Evolutionary conservation across 305 asterid genomes (phyloP), one percentile per base, ranked within the genome.

Genomic region (Solanum chacoense): DNA sequence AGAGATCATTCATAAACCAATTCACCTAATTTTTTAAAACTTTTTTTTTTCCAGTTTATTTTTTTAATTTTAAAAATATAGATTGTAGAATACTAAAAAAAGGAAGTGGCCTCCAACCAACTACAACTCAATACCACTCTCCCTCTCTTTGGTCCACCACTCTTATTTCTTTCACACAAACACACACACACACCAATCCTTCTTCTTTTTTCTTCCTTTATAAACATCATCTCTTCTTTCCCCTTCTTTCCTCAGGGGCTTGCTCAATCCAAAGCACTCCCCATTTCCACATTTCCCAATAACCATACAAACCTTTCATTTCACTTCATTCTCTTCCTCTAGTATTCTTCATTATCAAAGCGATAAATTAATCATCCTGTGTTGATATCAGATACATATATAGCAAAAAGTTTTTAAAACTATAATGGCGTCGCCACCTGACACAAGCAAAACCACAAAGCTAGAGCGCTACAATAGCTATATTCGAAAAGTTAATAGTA

Each of bases 381-480:
- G 36, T 36, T 36, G 26, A 59, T 59, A 59, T 59, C n/a, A 18
- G 0, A 55, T 0, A 55, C 5, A 8, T 20, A 2, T 75, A 75
- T 77, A 75, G 4, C 42, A 3, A 35, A 20, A 29, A 42, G 11
- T 77, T 9, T 18, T 55, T 5, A 18, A 55, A 78, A 55, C 4
- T 92, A 29, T 3, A 5, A 92, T 87, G 92, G 92, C 92, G 14
- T 90, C 93, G 8, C 92, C 95, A 11, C 91, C 94, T 20, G 98
- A 93, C 89, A 92, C 92, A 35, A 94, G 95, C 94, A 96, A 94
- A 87, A 91, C 93, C 22, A 85, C 97, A 13, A 96, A 96, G 93
- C 92, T 97, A 0, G 99, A 97, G 65, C 90, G 99, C 0, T 97
- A 97, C 93, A 94, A 97, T 90, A 94, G 96, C 92, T 95, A 96